Percentiles rank a stretch among this genome's conserved stretches.
phyloP scores from a whole-genome alignment of 1,284 basidiomycete species.

The Cryptococcus deneoformans region DNA sequence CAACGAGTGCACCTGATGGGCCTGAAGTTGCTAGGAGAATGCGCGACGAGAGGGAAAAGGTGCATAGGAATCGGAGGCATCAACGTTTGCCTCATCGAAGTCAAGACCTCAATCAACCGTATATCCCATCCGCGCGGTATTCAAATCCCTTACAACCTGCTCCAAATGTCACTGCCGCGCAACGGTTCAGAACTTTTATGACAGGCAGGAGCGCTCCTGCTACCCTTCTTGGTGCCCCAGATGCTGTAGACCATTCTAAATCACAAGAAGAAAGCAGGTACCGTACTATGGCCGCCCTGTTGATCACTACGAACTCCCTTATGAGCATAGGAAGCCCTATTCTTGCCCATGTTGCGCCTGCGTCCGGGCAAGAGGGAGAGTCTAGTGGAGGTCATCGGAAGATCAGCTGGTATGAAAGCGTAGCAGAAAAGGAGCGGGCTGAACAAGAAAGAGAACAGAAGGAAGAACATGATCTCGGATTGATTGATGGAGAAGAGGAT shows the following conservation, averaged over 20 bases:
- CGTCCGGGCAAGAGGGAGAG: conserved; percentile 25
- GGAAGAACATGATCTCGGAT: conserved; percentile 9
- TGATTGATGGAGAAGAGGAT: not conserved
- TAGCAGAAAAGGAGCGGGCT: conserved; percentile 12
- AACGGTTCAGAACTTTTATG: conserved; percentile 15
- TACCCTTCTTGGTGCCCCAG: conserved; percentile 13
- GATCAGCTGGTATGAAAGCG: conserved; percentile 25
- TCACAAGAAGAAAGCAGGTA: conserved; percentile 4
- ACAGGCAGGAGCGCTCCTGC: conserved; percentile 4
- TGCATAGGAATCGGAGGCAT: conserved; percentile 11
- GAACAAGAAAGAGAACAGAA: conserved; percentile 12
- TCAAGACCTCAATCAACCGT: conserved; percentile 30
- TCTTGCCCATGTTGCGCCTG: conserved; percentile 26
- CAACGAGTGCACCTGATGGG: not conserved
- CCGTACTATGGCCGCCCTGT: conserved; percentile 26
- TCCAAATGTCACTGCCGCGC: conserved; percentile 15
- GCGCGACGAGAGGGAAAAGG: not conserved
- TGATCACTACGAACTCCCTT: conserved; percentile 25
- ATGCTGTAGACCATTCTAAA: not conserved
- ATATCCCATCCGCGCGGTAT: conserved; percentile 25
- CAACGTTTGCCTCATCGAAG: conserved; percentile 16
- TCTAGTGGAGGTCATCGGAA: conserved; percentile 23
- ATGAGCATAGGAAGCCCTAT: conserved; percentile 20
- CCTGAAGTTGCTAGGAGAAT: not conserved
- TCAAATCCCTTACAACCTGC: conserved; percentile 18